A percentile compares a stretch with the other conserved stretches of the same genome.
These are phyloP conservation scores for Hippophae tibetana DNA, from an alignment of 306 rosid species.

Conservation along the genomic window DNA sequence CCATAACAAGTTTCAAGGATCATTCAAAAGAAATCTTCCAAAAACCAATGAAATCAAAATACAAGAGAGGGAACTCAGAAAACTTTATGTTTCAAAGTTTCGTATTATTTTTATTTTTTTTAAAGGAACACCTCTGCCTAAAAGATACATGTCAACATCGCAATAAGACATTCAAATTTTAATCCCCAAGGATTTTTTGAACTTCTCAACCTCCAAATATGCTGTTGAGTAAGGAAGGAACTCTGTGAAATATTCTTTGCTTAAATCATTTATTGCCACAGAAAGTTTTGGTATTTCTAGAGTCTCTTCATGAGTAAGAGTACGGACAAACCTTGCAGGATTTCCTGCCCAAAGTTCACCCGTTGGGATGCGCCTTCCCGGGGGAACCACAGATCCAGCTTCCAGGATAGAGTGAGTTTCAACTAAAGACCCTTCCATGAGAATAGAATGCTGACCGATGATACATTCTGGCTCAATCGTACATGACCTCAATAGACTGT, in stretches of 20 bases:
- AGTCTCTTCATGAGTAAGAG: conserved; percentile 81
- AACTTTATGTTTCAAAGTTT: not conserved
- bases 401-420: conserved; percentile 93
- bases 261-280: conserved; percentile 79
- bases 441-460: conserved; percentile 93
- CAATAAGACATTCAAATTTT: conserved; percentile 40
- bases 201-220: conserved; percentile 96
- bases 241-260: conserved; percentile 72
- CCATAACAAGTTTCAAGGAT: conserved; percentile 11
- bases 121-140: conserved; percentile 47
- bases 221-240: conserved; percentile 89
- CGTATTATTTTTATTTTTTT: conserved; percentile 54
- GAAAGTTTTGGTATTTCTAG: conserved; percentile 96
- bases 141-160: conserved; percentile 31
- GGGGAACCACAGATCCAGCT: conserved; percentile 98
- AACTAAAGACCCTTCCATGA: conserved; percentile 95
- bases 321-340: conserved; percentile 86
- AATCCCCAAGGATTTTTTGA: conserved; percentile 85
- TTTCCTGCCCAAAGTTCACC: conserved; percentile 99
- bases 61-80: conserved; percentile 17
- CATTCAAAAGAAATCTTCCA: conserved; percentile 22
- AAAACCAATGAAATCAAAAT: conserved; percentile 20
- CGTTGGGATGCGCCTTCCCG: conserved; percentile 85
- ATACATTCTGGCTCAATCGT: conserved; percentile 96
- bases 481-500: conserved; percentile 89